Percentiles rank a stretch among this genome's conserved stretches.
Evolutionary conservation across 768 basidiomycete species (phyloP).

Genomic region (Russula olivacea): DNA sequence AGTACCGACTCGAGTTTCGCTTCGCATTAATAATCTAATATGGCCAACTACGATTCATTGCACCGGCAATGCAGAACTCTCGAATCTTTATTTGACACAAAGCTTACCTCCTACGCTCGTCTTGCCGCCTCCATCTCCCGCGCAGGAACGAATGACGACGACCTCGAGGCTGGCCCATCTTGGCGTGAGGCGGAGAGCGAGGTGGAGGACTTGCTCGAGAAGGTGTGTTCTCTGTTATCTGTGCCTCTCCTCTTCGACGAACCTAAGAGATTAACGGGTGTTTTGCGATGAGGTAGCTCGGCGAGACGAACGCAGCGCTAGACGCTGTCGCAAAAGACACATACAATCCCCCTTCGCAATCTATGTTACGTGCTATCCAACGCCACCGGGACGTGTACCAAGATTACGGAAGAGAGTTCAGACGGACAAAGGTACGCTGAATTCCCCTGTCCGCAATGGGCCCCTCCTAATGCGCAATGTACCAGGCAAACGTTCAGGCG

Average conservation of each 20-base stretch:
- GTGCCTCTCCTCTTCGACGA: constrained; percentile 1
- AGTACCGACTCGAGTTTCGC: background rate
- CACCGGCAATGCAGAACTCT: constrained; percentile 90
- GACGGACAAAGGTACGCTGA: constrained; percentile 67
- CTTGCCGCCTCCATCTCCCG: constrained; percentile 63
- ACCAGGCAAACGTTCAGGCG: constrained; percentile 68
- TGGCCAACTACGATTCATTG: constrained; percentile 82
- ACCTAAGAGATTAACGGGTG: constrained; percentile 11
- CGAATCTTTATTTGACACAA: constrained; percentile 87
- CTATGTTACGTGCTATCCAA: constrained; percentile 84
- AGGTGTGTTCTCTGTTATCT: constrained; percentile 45
- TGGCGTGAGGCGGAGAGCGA: constrained; percentile 83
- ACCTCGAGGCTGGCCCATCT: constrained; percentile 53
- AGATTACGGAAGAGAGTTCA: constrained; percentile 81
- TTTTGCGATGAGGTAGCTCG: constrained; percentile 48
- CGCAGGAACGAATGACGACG: constrained; percentile 42
- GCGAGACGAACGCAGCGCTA: constrained; percentile 82
- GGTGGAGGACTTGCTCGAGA: constrained; percentile 77
- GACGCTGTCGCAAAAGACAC: constrained; percentile 59
- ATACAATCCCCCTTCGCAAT: constrained; percentile 65
- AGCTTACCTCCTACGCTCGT: constrained; percentile 86
- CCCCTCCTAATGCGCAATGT: background rate
- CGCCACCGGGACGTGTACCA: constrained; percentile 85
- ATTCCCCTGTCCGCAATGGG: too few species aligned
- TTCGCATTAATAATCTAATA: constrained; percentile 27